A percentile compares a stretch with the other conserved stretches of the same genome.
phyloP scores from a whole-genome alignment of 2,329 filamentous ascomycete genomes.

The Beauveria asiatica region DNA sequence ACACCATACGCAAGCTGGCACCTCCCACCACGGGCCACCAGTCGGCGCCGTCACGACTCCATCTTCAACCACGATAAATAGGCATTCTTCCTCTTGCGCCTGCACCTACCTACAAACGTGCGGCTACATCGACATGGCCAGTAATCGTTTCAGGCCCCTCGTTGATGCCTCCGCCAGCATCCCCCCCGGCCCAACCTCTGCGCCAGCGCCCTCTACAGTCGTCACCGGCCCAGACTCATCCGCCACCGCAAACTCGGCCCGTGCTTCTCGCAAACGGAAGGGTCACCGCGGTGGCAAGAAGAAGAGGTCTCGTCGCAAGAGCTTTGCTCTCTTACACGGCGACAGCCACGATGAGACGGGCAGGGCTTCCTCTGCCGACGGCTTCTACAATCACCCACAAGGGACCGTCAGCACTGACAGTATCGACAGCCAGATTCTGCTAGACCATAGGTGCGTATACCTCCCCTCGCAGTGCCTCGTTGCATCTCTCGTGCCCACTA shows the following conservation, averaged over 20 bases:
- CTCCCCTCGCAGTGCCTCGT: background rate
- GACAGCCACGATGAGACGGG: slow-evolving; percentile 36
- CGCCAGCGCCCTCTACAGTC: slow-evolving; percentile 13
- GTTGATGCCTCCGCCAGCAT: slow-evolving; percentile 12
- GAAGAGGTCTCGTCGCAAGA: slow-evolving; percentile 67
- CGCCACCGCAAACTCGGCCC: slow-evolving; percentile 13
- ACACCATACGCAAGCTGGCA: background rate
- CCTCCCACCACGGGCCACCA: no score
- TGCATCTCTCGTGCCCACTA: slow-evolving; percentile 2
- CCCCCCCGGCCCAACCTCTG: slow-evolving; percentile 9
- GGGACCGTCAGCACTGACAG: slow-evolving; percentile 72
- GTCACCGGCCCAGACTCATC: slow-evolving; percentile 11
- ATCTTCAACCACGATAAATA: background rate
- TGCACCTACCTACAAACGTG: background rate
- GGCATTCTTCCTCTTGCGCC: background rate
- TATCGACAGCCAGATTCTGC: slow-evolving; percentile 75
- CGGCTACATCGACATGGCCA: slow-evolving; percentile 20
- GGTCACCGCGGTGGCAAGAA: slow-evolving; percentile 72
- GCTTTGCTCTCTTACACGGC: slow-evolving; percentile 61
- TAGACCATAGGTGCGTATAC: slow-evolving; percentile 67
- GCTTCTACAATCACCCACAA: slow-evolving; percentile 41
- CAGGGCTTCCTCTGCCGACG: slow-evolving; percentile 26
- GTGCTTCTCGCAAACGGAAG: slow-evolving; percentile 50
- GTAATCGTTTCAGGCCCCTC: slow-evolving; percentile 23
- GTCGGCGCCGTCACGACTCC: background rate